Conservation (phyloP, 2,329 filamentous ascomycete genomes). For the Truncatella angustata region DNA sequence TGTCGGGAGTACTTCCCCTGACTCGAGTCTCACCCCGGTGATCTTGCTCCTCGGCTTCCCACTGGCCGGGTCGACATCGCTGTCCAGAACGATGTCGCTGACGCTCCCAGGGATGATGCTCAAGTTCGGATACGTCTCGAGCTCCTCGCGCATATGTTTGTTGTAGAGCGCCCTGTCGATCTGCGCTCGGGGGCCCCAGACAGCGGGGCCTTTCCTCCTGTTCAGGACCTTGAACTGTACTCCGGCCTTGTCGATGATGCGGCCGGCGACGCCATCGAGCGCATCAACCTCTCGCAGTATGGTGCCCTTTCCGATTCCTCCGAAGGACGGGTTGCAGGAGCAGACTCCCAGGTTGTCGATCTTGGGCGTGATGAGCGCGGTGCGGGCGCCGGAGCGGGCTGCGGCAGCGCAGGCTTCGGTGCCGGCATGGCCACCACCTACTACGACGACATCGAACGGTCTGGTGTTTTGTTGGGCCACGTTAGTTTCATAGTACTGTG, state of each 20-base stretch:
- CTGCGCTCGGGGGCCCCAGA: constrained; percentile 95
- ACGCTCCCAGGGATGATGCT: constrained; percentile 83
- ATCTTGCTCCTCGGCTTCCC: constrained; percentile 65
- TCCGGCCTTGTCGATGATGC: constrained; percentile 89
- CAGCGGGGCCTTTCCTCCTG: constrained; percentile 84
- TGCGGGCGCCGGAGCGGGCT: constrained; percentile 82
- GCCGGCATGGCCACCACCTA: constrained; percentile 93
- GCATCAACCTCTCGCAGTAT: constrained; percentile 96
- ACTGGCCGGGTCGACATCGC: constrained; percentile 44
- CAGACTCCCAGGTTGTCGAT: constrained; percentile 88
- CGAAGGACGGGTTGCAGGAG: constrained; percentile 95
- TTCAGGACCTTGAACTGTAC: constrained; percentile 94
- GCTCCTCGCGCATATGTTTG: constrained; percentile 85
- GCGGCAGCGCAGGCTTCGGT: constrained; percentile 91
- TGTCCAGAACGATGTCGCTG: constrained; percentile 81
- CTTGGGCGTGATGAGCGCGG: constrained; percentile 85
- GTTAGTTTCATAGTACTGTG: not conserved
- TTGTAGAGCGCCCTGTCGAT: constrained; percentile 91
- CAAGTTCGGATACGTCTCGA: constrained; percentile 74
- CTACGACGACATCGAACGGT: constrained; percentile 87
- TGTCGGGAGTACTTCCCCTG: constrained; percentile 78
- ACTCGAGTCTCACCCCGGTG: constrained; percentile 81
- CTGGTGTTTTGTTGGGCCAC: constrained; percentile 35
- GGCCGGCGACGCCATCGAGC: constrained; percentile 82
- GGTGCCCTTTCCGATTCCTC: constrained; percentile 97